These are phyloP conservation scores for Boletus eberwhitei DNA, from an alignment of 768 basidiomycete species.

Conservation along the genomic window DNA sequence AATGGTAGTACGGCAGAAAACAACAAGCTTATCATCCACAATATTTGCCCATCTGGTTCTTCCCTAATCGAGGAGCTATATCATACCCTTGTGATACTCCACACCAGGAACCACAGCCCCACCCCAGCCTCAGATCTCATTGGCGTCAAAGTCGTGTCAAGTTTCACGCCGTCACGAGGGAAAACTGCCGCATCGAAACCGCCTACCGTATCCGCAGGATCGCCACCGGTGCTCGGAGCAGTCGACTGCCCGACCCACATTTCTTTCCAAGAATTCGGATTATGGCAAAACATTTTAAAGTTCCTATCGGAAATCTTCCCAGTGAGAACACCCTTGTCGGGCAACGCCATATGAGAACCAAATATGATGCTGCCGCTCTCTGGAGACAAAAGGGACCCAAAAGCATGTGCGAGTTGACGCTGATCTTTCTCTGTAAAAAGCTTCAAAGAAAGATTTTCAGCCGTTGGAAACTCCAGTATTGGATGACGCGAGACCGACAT, in stretches of 20 bases:
- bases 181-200: conserved; percentile 21
- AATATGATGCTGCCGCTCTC: conserved; percentile 30
- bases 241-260: conserved; percentile 21
- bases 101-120: conserved; percentile 10
- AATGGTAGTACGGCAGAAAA: no score
- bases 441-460: conserved; percentile 23
- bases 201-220: not conserved
- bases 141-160: conserved; percentile 23
- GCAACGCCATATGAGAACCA: conserved; percentile 25
- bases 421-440: conserved; percentile 30
- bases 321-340: conserved; percentile 5
- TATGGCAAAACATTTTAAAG: conserved; percentile 22
- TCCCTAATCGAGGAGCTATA: no score
- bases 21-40: no score
- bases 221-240: not conserved
- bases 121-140: not conserved
- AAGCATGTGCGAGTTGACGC: conserved; percentile 19
- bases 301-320: conserved; percentile 1
- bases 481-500: conserved; percentile 15
- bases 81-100: conserved; percentile 20
- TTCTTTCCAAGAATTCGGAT: conserved; percentile 26
- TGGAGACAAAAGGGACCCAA: conserved; percentile 28
- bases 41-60: not conserved
- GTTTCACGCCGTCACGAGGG: conserved; percentile 30
- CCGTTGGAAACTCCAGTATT: conserved; percentile 19